Conservation (phyloP, 768 basidiomycete species). For the Suillus spraguei region DNA sequence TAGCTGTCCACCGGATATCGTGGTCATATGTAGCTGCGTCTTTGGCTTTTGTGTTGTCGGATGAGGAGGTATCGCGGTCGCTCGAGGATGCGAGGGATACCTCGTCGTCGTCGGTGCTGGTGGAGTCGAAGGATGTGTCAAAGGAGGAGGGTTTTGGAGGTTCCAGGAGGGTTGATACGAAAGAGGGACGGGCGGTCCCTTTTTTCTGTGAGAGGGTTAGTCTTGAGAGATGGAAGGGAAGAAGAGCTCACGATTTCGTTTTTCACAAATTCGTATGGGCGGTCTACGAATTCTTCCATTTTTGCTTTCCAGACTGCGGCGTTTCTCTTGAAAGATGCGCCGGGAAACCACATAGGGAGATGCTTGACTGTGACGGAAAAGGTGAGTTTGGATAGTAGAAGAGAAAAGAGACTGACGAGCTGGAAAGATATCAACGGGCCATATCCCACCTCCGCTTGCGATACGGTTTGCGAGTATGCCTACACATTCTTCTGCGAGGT, state of each 20-base stretch:
- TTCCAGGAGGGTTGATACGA: constrained; percentile 56
- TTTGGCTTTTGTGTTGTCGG: background rate
- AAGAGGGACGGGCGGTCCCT: constrained; percentile 42
- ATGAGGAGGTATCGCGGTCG: background rate
- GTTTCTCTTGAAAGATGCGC: constrained; percentile 64
- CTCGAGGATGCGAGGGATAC: background rate
- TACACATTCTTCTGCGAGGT: constrained; percentile 45
- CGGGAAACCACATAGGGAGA: constrained; percentile 69
- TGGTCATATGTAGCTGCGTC: constrained; percentile 40
- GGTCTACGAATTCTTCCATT: constrained; percentile 65
- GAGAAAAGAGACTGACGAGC: constrained; percentile 25
- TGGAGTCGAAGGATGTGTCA: background rate
- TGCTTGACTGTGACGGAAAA: constrained; percentile 41
- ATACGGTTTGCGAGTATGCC: constrained; percentile 45
- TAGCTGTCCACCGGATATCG: constrained; percentile 81
- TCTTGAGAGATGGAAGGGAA: background rate
- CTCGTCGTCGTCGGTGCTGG: background rate
- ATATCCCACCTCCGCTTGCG: constrained; percentile 44
- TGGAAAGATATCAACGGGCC: constrained; percentile 44
- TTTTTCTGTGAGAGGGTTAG: constrained; percentile 28
- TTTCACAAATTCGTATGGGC: constrained; percentile 62
- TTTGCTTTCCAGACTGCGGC: constrained; percentile 62
- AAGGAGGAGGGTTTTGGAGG: constrained; percentile 30
- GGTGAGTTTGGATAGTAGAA: background rate
- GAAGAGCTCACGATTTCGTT: constrained; percentile 58